A percentile compares a stretch with the other conserved stretches of the same genome.
These are phyloP conservation scores for Solanum corneliomulleri DNA, from an alignment of 257 asterid species.

Conservation along the genomic window DNA sequence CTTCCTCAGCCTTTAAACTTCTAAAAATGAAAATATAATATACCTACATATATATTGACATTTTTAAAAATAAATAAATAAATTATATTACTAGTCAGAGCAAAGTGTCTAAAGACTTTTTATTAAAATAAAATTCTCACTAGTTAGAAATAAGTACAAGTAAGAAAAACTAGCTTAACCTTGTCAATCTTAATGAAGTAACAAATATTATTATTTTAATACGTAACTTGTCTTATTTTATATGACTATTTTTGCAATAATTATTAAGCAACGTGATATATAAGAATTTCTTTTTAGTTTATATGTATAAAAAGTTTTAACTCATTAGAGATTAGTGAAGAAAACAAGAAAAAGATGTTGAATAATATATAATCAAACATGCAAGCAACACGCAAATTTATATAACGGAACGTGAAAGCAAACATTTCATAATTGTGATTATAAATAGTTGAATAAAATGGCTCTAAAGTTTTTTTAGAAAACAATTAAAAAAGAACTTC, in stretches of 20 bases:
- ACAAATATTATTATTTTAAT: not conserved
- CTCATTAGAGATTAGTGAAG: not conserved
- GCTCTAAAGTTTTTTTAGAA: rapidly evolving
- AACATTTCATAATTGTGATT: not conserved
- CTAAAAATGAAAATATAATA: not conserved
- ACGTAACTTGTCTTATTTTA: not conserved
- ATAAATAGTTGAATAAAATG: not conserved
- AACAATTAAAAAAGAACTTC: not conserved
- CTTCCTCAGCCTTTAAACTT: not conserved
- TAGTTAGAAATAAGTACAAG: too few relatives aligned
- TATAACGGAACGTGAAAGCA: not conserved
- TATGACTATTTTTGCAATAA: not conserved
- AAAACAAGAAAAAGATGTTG: not conserved
- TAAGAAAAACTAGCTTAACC: too few relatives aligned
- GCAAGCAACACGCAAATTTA: not conserved
- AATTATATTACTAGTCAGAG: too few relatives aligned
- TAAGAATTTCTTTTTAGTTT: not conserved
- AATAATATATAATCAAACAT: not conserved
- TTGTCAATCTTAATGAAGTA: too few relatives aligned
- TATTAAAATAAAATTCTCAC: too few relatives aligned
- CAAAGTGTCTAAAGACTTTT: too few relatives aligned
- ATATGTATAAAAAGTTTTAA: not conserved
- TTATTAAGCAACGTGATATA: not conserved
- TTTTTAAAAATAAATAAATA: too few relatives aligned
- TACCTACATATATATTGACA: not conserved